Evolutionary conservation across 257 asterid genomes (phyloP), one percentile per base, ranked within the genome.

Genomic region (Henckelia pumila): DNA sequence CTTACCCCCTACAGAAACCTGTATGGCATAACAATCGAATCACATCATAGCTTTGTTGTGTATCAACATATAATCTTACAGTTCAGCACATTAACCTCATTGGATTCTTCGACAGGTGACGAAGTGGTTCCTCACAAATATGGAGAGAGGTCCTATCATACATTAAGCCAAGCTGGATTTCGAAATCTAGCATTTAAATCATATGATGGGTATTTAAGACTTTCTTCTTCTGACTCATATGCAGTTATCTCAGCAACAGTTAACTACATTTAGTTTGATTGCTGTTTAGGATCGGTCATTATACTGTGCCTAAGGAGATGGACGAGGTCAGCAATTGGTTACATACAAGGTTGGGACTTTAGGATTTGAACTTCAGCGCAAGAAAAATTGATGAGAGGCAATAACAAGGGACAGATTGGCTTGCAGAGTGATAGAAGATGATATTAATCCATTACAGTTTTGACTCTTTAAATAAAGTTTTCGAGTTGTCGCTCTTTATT

Each of bases 231-330:
- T 47, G 21, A 56, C 52, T 55, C 59, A 20, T 1, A 22, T 7
- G 8, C 63, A 44, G 25, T 44, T 61, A 4, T 59, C 55, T 49
- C 30, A 58, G 20, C 55, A 47, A 17, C 21, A 47, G 8, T 16
- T 40, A 13, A 47, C 20, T 14, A 5, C 17, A 40, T 47, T 40
- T 14, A 16, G 55, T 47, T 47, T 26, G 8, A 1, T 59, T 0
- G 17, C 59, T 59, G 53, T 76, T 74, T 73, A 91, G 98, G 89
- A 85, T 89, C 67, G 98, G 98, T 23, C 98, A 91, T 76, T 89
- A 86, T 68, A 91, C 94, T 0, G 89, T 87, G 84, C 96, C 98
- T 20, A 81, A 78, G 67, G 98, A 89, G 86, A 89, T 91, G 98
- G 90, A 91, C 1, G 98, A 91, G 52, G 91, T 91, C 9, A 85